Evolutionary conservation across 176 grass and related monocot species (phyloP), one percentile per base, ranked within the genome.

Genomic region (Paspalum vaginatum): DNA sequence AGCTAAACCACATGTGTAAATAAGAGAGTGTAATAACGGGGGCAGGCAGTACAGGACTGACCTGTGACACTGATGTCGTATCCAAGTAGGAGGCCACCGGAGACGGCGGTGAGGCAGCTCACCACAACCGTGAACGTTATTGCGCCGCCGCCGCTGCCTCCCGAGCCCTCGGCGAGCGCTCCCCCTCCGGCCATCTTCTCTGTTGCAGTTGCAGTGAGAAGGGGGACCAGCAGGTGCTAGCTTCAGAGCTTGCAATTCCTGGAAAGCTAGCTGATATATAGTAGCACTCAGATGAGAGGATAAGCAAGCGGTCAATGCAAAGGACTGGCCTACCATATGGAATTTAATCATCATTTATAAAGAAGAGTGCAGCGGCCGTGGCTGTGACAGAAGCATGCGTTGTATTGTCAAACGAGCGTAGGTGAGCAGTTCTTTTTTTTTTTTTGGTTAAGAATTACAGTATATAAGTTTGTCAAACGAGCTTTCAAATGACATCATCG

Each of bases 11-110:
- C 54, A 22, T 57, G 54, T 57, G 54, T 21, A 2, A 55, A n/a
- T 32, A 32, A 32, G 3, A 32, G 11, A 48, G 9, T 9, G 12
- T 13, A 48, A 13, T 48, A 48, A 9, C 10, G 46, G 46, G 1
- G n/a, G n/a, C n/a, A 48, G 46, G 2, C 11, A 47, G 46, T 47
- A 15, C 8, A 60, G 6, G 44, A 70, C 68, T 81, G 12, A 82
- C 84, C 88, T 75, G 88, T 86, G 25, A 90, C 63, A 17, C 88
- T 69, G 59, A 90, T 80, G 46, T 90, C 88, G 52, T 90, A 90
- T 7, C 88, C 88, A 49, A 90, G 82, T 40, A 90, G 55, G 6
- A 90, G 80, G 37, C 89, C 85, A 1, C 89, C 65, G 49, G 89
- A 87, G 45, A 81, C 89, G 18, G 89, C 89, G 41, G 83, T 87